Evolutionary conservation across 1,284 basidiomycete genomes (phyloP).

Genomic region (Ganoderma leucocontextum): DNA sequence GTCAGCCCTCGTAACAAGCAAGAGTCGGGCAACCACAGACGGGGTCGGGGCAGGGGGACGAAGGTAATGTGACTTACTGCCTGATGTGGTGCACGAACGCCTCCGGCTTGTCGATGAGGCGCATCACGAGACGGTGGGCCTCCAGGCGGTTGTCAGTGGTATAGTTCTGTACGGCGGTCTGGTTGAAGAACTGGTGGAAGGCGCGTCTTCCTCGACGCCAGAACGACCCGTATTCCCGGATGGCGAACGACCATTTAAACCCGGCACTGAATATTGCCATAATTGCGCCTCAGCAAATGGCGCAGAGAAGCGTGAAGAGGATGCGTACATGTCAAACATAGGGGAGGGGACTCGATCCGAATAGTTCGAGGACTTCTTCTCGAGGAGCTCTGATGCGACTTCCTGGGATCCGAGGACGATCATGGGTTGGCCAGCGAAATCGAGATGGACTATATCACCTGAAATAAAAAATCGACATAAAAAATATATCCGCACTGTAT

Average conservation of each 20-base stretch:
- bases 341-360: constrained; percentile 7
- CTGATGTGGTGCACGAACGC: constrained; percentile 27
- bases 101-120: constrained; percentile 17
- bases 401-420: constrained; percentile 13
- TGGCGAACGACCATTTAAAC: constrained; percentile 22
- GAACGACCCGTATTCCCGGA: constrained; percentile 25
- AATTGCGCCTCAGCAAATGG: not conserved
- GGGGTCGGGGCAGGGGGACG: not conserved
- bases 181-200: constrained; percentile 31
- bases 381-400: constrained; percentile 12
- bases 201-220: constrained; percentile 21
- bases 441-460: constrained; percentile 9
- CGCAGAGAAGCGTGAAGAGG: too few species aligned
- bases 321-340: constrained; percentile 6
- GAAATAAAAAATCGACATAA: not conserved
- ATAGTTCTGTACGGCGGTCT: constrained; percentile 14
- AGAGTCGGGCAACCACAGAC: not conserved
- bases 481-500: too few species aligned
- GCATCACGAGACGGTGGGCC: constrained; percentile 16
- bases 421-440: constrained; percentile 13
- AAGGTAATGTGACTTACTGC: constrained; percentile 15
- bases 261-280: constrained; percentile 9
- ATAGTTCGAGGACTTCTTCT: constrained; percentile 12
- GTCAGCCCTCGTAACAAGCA: not conserved
- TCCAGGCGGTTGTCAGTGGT: constrained; percentile 16